Percentiles rank a stretch among this genome's conserved stretches.
phyloP scores from a whole-genome alignment of 2,329 filamentous ascomycete species.

The Phaeosphaeria sp. region DNA sequence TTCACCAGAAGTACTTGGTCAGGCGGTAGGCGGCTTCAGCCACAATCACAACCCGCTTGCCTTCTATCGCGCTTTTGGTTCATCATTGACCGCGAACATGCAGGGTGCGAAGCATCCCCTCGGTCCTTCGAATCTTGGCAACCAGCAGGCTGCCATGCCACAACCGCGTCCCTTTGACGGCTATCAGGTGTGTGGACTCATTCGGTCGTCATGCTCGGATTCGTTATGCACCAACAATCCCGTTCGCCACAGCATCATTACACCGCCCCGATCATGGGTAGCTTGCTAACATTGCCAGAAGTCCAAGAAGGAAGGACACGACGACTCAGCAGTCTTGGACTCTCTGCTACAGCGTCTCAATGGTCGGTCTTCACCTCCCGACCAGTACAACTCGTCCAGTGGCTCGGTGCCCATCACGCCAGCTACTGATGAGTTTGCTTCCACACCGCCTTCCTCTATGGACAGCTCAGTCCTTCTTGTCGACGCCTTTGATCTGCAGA shows the following conservation, averaged over 20 bases:
- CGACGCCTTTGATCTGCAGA: conserved; percentile 66
- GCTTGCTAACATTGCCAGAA: conserved; percentile 41
- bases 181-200: conserved; percentile 40
- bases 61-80: conserved; percentile 24
- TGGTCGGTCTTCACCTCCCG: conserved; percentile 54
- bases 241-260: background rate
- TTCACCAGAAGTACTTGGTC: conserved; percentile 43
- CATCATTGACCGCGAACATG: conserved; percentile 42
- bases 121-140: conserved; percentile 44
- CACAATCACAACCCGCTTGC: conserved; percentile 27
- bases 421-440: conserved; percentile 61
- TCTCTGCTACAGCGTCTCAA: conserved; percentile 74
- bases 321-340: conserved; percentile 55
- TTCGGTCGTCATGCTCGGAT: background rate
- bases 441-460: conserved; percentile 34
- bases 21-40: conserved; percentile 40
- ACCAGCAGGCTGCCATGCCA: conserved; percentile 31
- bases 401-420: conserved; percentile 69
- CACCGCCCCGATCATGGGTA: background rate
- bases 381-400: conserved; percentile 66
- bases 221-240: background rate
- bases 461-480: conserved; percentile 37
- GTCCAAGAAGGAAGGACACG: conserved; percentile 53
- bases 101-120: conserved; percentile 50
- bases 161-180: conserved; percentile 27